phyloP scores from a whole-genome alignment of 768 basidiomycete genomes.

The Mycena alexandri region DNA sequence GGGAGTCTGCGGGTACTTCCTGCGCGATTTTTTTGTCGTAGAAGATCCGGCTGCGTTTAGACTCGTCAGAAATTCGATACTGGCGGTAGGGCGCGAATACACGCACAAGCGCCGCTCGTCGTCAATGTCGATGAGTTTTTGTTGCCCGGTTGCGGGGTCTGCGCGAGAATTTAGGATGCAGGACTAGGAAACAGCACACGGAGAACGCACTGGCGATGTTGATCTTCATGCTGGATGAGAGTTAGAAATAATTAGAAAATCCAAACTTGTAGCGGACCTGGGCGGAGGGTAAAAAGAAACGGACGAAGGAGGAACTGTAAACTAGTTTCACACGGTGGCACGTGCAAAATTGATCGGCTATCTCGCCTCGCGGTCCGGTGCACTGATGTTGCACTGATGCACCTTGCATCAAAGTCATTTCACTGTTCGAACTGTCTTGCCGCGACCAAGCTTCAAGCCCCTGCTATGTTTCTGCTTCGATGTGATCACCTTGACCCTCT shows the following conservation, averaged over 20 bases:
- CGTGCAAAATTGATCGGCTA: no score
- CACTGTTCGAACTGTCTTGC: no score
- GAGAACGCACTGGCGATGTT: conserved; percentile 90
- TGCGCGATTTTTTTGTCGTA: conserved; percentile 98
- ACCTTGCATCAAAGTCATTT: no score
- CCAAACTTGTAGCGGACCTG: conserved; percentile 1
- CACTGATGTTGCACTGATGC: no score
- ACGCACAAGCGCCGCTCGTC: conserved; percentile 88
- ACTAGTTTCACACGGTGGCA: not conserved
- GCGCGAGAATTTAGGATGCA: conserved; percentile 33
- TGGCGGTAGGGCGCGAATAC: not conserved
- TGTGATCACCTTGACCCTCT: not conserved
- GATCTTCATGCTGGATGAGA: conserved; percentile 86
- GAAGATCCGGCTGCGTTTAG: conserved; percentile 81
- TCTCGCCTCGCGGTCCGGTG: no score
- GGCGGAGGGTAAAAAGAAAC: conserved; percentile 12
- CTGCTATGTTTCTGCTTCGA: not conserved
- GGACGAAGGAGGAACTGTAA: not conserved
- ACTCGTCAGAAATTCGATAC: conserved; percentile 3
- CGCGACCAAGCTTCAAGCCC: not conserved
- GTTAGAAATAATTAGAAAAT: not conserved
- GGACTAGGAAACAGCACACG: conserved; percentile 30
- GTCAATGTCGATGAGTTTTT: conserved; percentile 96
- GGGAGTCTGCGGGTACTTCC: conserved; percentile 90
- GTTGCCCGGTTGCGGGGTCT: conserved; percentile 97